A percentile compares a stretch with the other conserved stretches of the same genome.
Conservation (phyloP, 805 yeast genomes). For the Schwanniomyces vanrijiae region DNA sequence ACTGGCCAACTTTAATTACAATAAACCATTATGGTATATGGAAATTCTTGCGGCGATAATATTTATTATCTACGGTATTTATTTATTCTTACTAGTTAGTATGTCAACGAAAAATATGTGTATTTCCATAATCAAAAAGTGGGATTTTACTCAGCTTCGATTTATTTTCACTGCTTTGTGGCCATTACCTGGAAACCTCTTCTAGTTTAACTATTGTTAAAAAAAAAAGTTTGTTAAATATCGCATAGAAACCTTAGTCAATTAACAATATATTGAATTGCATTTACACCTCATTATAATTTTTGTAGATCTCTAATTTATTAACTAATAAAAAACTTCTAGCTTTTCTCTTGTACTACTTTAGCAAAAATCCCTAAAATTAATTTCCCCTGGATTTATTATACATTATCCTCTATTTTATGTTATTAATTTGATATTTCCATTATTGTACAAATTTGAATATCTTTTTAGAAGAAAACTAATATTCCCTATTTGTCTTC, state of each 20-base stretch:
- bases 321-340: background rate
- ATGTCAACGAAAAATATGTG: background rate
- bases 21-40: background rate
- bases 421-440: background rate
- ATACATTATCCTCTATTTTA: background rate
- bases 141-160: background rate
- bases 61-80: background rate
- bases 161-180: background rate
- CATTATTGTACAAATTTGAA: background rate
- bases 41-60: background rate
- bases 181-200: background rate
- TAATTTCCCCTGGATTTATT: background rate
- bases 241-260: background rate
- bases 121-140: background rate
- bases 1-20: background rate
- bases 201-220: background rate
- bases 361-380: background rate
- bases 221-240: background rate
- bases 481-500: background rate
- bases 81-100: background rate
- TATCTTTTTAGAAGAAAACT: background rate
- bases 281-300: background rate
- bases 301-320: background rate
- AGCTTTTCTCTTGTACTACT: background rate
- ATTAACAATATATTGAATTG: too few species aligned